Evolutionary conservation across 495 filamentous ascomycete species (phyloP).

Genomic region (Geopyxis carbonaria): DNA sequence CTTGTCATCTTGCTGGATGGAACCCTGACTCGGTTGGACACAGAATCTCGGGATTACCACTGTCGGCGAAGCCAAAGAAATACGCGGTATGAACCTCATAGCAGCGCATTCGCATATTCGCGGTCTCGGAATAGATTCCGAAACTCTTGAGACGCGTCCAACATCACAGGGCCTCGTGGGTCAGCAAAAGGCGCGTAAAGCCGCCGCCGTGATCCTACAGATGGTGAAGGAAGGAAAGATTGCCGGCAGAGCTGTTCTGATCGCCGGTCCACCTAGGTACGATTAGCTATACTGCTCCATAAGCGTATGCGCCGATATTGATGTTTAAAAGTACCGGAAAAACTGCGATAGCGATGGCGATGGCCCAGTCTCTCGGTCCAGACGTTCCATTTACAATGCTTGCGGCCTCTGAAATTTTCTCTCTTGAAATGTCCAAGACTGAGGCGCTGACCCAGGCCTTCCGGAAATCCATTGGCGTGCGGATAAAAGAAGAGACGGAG

Average conservation of each 20-base stretch:
- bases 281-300: not conserved
- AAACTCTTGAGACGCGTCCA: conserved; percentile 55
- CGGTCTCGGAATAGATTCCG: conserved; percentile 64
- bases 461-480: conserved; percentile 70
- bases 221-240: conserved; percentile 91
- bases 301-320: not conserved
- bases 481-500: conserved; percentile 94
- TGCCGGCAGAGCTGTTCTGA: conserved; percentile 80
- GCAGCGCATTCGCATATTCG: conserved; percentile 96
- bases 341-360: conserved; percentile 83
- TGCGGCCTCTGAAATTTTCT: conserved; percentile 92
- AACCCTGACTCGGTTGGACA: too few relatives aligned
- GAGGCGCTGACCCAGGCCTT: conserved; percentile 99
- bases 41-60: conserved; percentile 50
- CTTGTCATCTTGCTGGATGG: too few relatives aligned
- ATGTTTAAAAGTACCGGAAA: conserved; percentile 68
- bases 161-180: conserved; percentile 62
- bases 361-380: conserved; percentile 86
- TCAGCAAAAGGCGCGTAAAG: conserved; percentile 76
- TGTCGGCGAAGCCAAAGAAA: conserved; percentile 86
- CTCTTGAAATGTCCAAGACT: conserved; percentile 95
- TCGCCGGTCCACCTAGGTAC: conserved; percentile 43
- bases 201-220: conserved; percentile 86
- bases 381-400: conserved; percentile 97
- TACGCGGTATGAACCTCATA: conserved; percentile 80